A percentile compares a stretch with the other conserved stretches of the same genome.
Conservation (phyloP, 345 rosid species). For the Hibiscus tridactylites region DNA sequence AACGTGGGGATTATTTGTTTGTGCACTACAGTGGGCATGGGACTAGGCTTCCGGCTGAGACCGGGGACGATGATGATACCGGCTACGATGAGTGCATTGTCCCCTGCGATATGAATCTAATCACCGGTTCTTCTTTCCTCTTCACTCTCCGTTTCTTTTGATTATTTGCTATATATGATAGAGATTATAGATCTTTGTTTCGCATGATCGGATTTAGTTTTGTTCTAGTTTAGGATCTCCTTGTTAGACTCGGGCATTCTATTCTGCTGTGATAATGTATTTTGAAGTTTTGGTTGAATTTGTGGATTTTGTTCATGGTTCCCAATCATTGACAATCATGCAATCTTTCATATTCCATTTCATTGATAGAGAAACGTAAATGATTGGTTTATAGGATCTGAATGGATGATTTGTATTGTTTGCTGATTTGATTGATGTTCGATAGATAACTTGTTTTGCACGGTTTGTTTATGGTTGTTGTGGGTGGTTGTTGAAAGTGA, state of each 20-base stretch:
- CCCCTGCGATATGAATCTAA: conserved; percentile 92
- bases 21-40: conserved; percentile 97
- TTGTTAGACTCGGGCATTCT: not conserved
- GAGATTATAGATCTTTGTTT: not conserved
- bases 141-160: not conserved
- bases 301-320: not conserved
- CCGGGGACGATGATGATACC: conserved; percentile 92
- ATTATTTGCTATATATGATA: too few relatives aligned
- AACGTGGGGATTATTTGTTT: conserved; percentile 52
- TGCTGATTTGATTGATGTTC: not conserved
- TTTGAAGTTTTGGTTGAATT: too few relatives aligned
- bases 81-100: conserved; percentile 95
- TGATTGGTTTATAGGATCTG: not conserved
- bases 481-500: too few relatives aligned
- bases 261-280: not conserved
- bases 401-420: not conserved
- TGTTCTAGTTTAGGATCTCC: not conserved
- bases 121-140: conserved; percentile 42
- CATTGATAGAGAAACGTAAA: too few relatives aligned
- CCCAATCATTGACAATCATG: too few relatives aligned
- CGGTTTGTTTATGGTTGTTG: not conserved
- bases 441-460: not conserved
- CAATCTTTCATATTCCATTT: too few relatives aligned
- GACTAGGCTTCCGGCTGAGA: conserved; percentile 94
- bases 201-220: not conserved